These are phyloP conservation scores for Farysia itapuensis DNA, from an alignment of 1,284 basidiomycete genomes.

Conservation along the genomic window DNA sequence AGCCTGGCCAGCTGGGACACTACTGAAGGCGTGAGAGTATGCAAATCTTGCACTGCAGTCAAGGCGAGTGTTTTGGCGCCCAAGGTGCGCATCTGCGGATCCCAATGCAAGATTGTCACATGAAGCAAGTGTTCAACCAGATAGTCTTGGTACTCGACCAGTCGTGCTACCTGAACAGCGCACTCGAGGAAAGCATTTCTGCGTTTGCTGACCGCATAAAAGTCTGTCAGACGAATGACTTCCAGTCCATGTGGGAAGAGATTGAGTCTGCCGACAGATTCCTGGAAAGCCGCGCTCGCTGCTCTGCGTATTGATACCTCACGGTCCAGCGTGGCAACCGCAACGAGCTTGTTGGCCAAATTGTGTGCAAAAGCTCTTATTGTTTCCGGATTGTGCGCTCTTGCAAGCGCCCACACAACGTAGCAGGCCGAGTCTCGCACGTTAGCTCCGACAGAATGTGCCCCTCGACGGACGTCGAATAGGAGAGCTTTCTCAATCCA, in stretches of 20 bases:
- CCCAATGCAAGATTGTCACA: conserved; percentile 86
- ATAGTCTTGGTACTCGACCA: conserved; percentile 72
- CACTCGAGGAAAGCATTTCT: conserved; percentile 80
- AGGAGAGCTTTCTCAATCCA: conserved; percentile 67
- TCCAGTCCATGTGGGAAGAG: conserved; percentile 92
- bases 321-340: conserved; percentile 83
- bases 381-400: conserved; percentile 65
- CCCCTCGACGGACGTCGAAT: conserved; percentile 87
- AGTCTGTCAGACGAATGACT: conserved; percentile 86
- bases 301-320: conserved; percentile 94
- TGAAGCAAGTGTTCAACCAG: conserved; percentile 76
- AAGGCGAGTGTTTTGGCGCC: conserved; percentile 75
- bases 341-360: conserved; percentile 70
- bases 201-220: conserved; percentile 85
- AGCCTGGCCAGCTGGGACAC: conserved; percentile 37
- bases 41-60: conserved; percentile 70
- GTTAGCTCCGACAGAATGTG: conserved; percentile 88
- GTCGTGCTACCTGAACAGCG: conserved; percentile 82
- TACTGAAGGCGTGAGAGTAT: conserved; percentile 65
- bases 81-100: conserved; percentile 74
- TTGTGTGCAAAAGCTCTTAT: conserved; percentile 68
- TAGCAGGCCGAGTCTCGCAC: conserved; percentile 94
- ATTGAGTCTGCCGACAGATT: conserved; percentile 82
- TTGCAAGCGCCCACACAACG: conserved; percentile 88
- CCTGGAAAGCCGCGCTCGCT: conserved; percentile 96